phyloP scores from a whole-genome alignment of 306 rosid genomes.

The Fragaria nilgerrensis region DNA sequence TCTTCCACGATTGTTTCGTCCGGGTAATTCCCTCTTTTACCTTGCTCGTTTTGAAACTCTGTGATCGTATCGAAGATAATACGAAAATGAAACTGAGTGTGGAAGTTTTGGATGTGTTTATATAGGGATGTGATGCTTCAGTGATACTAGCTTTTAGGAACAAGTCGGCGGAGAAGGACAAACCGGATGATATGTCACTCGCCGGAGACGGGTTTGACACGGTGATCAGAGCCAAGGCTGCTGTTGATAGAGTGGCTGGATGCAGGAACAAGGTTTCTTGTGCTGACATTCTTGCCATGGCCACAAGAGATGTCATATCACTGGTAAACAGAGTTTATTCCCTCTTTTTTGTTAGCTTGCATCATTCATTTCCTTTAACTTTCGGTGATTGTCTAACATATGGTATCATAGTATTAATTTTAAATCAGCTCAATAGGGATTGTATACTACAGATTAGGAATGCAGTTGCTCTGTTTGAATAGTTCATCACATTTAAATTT shows the following conservation, averaged over 20 bases:
- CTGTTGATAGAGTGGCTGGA: slow-evolving; percentile 57
- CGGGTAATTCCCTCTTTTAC: slow-evolving; percentile 33
- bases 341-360: not conserved
- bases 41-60: not conserved
- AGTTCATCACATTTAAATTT: not conserved
- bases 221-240: slow-evolving; percentile 78
- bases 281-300: slow-evolving; percentile 91
- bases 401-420: not conserved
- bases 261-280: slow-evolving; percentile 85
- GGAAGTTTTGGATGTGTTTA: not conserved
- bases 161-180: slow-evolving; percentile 59
- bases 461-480: not conserved
- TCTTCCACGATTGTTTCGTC: slow-evolving; percentile 88
- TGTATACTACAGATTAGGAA: not conserved
- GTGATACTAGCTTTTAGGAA: slow-evolving; percentile 56
- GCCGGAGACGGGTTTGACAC: slow-evolving; percentile 97
- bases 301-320: slow-evolving; percentile 66
- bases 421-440: not conserved
- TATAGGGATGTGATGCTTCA: slow-evolving; percentile 94
- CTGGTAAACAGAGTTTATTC: slow-evolving; percentile 45
- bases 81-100: not conserved
- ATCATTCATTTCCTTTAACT: not conserved
- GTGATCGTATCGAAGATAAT: not conserved
- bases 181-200: slow-evolving; percentile 58
- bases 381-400: not conserved